Evolutionary conservation across 176 grass and related monocot genomes (phyloP).

Genomic region (Hordeum marinum): DNA sequence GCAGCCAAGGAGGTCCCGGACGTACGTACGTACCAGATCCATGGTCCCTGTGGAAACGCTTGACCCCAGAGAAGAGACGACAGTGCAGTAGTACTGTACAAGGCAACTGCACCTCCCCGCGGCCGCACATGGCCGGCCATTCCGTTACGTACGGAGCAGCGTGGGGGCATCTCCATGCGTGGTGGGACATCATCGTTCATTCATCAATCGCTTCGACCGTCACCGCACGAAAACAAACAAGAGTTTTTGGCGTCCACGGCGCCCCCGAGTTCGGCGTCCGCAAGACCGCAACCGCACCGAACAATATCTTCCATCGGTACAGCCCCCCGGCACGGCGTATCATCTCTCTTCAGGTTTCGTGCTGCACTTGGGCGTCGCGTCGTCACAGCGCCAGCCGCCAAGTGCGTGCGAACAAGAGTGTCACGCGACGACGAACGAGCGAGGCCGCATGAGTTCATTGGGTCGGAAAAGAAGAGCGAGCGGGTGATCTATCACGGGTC

Average conservation of each 20-base stretch:
- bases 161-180: background rate
- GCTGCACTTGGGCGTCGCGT: background rate
- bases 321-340: background rate
- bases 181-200: background rate
- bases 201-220: background rate
- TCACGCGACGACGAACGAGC: no score
- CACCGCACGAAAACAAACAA: background rate
- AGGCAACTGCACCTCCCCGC: background rate
- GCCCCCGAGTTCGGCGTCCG: background rate
- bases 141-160: conserved; percentile 21
- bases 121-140: conserved; percentile 28
- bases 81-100: background rate
- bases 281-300: background rate
- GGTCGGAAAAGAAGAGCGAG: background rate
- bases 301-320: background rate
- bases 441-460: background rate
- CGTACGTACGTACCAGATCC: background rate
- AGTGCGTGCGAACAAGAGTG: background rate
- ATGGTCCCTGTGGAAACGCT: background rate
- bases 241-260: background rate
- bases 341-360: background rate
- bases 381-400: background rate
- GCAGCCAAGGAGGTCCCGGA: background rate
- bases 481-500: background rate
- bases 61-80: background rate